Percentiles rank a stretch among this genome's conserved stretches.
phyloP scores from a whole-genome alignment of 1,284 basidiomycete species.

The Tilletia walkeri region DNA sequence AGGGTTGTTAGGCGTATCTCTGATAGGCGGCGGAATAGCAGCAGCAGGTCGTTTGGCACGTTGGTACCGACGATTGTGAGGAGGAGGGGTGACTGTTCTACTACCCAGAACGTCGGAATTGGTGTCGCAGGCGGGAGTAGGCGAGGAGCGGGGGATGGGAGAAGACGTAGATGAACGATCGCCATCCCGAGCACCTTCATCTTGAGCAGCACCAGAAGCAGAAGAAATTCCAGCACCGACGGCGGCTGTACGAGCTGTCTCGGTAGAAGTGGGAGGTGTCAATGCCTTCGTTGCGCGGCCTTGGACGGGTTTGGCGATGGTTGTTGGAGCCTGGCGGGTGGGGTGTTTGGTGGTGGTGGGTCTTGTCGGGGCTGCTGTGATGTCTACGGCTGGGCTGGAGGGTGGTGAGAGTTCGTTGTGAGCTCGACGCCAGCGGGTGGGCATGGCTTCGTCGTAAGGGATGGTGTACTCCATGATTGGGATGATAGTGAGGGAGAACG shows the following conservation, averaged over 20 bases:
- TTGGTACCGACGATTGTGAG: neutral
- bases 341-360: no score
- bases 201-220: neutral
- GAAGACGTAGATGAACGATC: neutral
- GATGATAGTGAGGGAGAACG: neutral
- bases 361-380: neutral
- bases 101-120: neutral
- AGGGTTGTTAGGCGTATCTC: slow-evolving; percentile 48
- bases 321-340: no score
- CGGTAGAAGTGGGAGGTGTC: neutral
- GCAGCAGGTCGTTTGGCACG: neutral
- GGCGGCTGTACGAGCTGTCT: neutral
- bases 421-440: neutral
- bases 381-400: slow-evolving; percentile 7
- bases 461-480: slow-evolving; percentile 10
- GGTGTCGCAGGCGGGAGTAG: neutral
- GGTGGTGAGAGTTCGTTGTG: slow-evolving; percentile 8
- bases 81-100: neutral
- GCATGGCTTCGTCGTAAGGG: slow-evolving; percentile 1
- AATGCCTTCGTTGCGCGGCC: neutral
- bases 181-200: neutral
- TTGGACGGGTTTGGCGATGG: neutral
- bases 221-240: neutral
- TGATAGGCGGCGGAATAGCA: slow-evolving; percentile 25
- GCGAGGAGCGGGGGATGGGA: neutral